Percentiles rank a stretch among this genome's conserved stretches.
Conservation (phyloP, 495 filamentous ascomycete genomes). For the Penicillium lagena region DNA sequence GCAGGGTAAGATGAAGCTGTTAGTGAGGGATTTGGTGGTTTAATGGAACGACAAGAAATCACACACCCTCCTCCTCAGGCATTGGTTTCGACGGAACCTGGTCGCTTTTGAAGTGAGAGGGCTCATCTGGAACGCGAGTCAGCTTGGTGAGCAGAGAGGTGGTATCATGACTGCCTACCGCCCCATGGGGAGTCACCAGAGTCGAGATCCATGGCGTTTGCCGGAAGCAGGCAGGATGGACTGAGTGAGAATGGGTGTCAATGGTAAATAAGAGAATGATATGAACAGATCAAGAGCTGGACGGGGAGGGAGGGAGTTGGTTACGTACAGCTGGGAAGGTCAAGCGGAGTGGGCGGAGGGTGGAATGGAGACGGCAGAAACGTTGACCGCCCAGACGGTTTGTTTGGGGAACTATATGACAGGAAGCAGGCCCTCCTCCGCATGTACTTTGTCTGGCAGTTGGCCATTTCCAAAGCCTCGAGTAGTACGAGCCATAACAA, state of each 20-base stretch:
- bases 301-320: slow-evolving; percentile 4
- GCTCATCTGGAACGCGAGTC: slow-evolving; percentile 44
- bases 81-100: slow-evolving; percentile 18
- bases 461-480: too few relatives aligned
- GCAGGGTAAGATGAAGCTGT: slow-evolving; percentile 21
- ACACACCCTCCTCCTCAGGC: slow-evolving; percentile 24
- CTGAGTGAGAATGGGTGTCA: not conserved
- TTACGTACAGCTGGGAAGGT: slow-evolving; percentile 12
- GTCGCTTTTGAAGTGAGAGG: slow-evolving; percentile 43
- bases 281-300: not conserved
- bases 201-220: slow-evolving; percentile 52
- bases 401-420: too few relatives aligned
- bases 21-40: slow-evolving; percentile 21
- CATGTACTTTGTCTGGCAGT: too few relatives aligned
- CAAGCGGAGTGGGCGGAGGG: too few relatives aligned
- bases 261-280: not conserved
- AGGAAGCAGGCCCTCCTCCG: too few relatives aligned
- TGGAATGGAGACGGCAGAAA: too few relatives aligned
- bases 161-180: slow-evolving; percentile 45
- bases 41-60: slow-evolving; percentile 6
- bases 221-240: not conserved
- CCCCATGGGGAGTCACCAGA: slow-evolving; percentile 66
- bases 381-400: too few relatives aligned
- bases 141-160: slow-evolving; percentile 12
- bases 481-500: too few relatives aligned